Conservation (phyloP, 2,329 filamentous ascomycete genomes). For the Fusarium bulbicola region DNA sequence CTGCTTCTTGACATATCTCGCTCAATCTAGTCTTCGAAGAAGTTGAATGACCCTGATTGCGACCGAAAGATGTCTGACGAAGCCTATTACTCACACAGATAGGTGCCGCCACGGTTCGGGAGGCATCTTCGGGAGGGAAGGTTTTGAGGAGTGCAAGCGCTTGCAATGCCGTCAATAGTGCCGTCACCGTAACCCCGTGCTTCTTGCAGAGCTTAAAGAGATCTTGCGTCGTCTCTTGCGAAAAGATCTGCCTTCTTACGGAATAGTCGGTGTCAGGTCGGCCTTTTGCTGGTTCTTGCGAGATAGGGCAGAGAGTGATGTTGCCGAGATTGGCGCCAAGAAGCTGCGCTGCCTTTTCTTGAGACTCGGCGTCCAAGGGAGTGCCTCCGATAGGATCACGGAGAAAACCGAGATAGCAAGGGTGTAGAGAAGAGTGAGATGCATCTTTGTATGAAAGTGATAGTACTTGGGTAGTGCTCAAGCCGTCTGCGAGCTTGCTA, state of each 20-base stretch:
- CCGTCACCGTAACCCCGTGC: neutral
- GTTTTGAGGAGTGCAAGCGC: neutral
- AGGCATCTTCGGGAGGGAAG: neutral
- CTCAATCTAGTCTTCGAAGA: neutral
- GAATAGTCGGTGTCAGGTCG: neutral
- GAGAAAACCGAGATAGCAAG: neutral
- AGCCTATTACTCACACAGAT: conserved; percentile 8
- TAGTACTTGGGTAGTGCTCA: neutral
- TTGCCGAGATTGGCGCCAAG: neutral
- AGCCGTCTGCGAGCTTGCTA: neutral
- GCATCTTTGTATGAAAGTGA: neutral
- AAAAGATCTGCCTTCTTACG: neutral
- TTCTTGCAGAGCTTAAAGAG: neutral
- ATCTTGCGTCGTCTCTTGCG: neutral
- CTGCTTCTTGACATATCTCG: neutral
- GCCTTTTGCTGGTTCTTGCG: neutral
- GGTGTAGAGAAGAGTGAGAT: neutral
- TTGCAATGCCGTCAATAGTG: neutral
- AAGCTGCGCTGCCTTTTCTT: neutral
- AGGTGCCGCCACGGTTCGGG: neutral
- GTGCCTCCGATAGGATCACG: neutral
- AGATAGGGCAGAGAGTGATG: neutral
- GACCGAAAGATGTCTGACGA: neutral
- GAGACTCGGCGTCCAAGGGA: neutral
- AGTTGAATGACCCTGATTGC: neutral